Evolutionary conservation across 345 rosid genomes (phyloP).

Genomic region (Gossypium anomalum): DNA sequence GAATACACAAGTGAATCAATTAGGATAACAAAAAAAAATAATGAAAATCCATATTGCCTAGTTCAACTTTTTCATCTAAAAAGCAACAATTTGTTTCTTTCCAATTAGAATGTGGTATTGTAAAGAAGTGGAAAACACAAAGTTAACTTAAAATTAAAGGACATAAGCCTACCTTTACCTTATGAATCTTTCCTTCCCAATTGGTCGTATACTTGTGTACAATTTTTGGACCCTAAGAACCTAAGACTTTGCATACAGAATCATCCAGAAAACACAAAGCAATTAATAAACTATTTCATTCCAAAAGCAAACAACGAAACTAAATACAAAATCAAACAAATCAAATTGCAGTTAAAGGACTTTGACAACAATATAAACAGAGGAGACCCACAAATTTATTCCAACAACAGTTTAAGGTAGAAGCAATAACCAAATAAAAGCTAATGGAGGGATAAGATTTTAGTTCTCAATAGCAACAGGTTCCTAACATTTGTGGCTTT

Average conservation of each 20-base stretch:
- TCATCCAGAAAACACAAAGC: constrained; percentile 15
- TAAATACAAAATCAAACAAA: background rate
- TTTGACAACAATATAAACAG: background rate
- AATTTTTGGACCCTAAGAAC: constrained; percentile 90
- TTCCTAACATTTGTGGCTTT: background rate
- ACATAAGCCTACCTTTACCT: no score
- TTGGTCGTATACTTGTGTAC: constrained; percentile 56
- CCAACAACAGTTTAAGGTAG: background rate
- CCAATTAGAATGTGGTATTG: no score
- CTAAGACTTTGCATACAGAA: constrained; percentile 65
- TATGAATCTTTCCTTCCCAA: no score
- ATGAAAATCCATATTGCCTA: no score
- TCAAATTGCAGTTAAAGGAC: background rate
- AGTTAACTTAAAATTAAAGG: no score
- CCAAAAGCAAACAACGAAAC: background rate
- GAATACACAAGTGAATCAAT: no score
- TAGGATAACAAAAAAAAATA: no score
- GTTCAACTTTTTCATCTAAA: no score
- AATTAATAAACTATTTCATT: background rate
- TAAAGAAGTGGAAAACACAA: no score
- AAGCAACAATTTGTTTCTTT: no score
- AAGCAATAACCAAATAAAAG: background rate
- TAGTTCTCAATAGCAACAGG: background rate
- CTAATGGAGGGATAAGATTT: background rate
- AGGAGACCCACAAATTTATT: background rate